A percentile compares a stretch with the other conserved stretches of the same genome.
These are phyloP conservation scores for Xylaria sp. DNA, from an alignment of 2,329 filamentous ascomycete species.

Conservation along the genomic window DNA sequence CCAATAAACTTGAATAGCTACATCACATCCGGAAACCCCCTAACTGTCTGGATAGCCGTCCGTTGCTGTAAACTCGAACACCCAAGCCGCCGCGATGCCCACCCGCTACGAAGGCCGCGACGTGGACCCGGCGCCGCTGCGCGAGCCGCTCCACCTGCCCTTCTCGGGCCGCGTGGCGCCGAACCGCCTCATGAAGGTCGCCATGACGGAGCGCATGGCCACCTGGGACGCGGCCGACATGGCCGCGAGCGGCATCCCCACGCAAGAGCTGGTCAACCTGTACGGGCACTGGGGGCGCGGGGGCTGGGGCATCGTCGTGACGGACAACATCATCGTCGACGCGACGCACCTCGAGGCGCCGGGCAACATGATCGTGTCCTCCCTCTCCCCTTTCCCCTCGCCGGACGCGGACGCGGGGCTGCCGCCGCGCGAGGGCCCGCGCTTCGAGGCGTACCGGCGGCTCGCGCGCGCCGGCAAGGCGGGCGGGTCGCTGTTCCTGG, in stretches of 20 bases:
- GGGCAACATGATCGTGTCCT: conserved; percentile 57
- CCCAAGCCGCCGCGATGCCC: conserved; percentile 6
- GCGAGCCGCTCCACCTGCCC: conserved; percentile 39
- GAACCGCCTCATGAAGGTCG: conserved; percentile 61
- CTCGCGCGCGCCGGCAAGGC: conserved; percentile 52
- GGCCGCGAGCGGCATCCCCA: conserved; percentile 23
- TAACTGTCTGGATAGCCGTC: background rate
- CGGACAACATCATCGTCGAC: conserved; percentile 62
- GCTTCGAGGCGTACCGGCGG: conserved; percentile 57
- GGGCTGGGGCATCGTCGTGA: conserved; percentile 52
- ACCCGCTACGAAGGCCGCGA: conserved; percentile 19
- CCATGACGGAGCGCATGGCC: conserved; percentile 62
- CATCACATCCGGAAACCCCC: background rate
- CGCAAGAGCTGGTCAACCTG: conserved; percentile 41
- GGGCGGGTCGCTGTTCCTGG: conserved; percentile 56
- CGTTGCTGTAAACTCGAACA: background rate
- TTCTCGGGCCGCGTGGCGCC: conserved; percentile 52
- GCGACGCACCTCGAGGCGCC: conserved; percentile 54
- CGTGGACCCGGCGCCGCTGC: conserved; percentile 15
- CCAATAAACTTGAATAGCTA: background rate
- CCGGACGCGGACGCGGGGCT: no score
- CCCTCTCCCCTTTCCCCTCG: no score
- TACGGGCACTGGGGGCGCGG: conserved; percentile 60
- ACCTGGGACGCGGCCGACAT: conserved; percentile 36
- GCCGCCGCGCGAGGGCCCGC: conserved; percentile 47